These are phyloP conservation scores for Tanacetum coccineum DNA, from an alignment of 129 eudicot species.

Conservation along the genomic window DNA sequence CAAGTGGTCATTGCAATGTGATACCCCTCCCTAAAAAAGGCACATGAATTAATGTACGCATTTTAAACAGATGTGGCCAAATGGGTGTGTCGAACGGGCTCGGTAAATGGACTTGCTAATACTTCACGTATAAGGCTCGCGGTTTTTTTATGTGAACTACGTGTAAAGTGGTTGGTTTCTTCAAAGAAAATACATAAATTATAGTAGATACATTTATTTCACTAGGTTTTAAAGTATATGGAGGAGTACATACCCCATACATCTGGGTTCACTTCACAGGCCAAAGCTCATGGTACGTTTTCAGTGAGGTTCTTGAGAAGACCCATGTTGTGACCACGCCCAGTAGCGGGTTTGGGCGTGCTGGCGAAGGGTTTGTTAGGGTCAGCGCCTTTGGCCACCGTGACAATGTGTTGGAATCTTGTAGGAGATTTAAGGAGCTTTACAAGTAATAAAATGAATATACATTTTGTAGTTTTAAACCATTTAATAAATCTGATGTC, in stretches of 20 bases:
- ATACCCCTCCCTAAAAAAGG: no score
- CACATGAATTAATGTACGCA: no score
- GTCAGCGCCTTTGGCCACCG: conserved; percentile 92
- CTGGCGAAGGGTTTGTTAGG: conserved; percentile 92
- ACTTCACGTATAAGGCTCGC: no score
- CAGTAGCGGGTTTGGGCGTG: conserved; percentile 97
- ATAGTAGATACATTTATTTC: conserved; percentile 88
- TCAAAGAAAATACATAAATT: conserved; percentile 77
- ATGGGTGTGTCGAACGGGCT: no score
- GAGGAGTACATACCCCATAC: conserved; percentile 87
- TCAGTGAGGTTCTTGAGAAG: conserved; percentile 87
- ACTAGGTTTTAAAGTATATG: conserved; percentile 85
- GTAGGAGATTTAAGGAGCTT: conserved; percentile 84
- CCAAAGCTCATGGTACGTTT: conserved; percentile 92
- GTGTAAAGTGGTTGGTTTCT: conserved; percentile 88
- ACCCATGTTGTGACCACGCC: conserved; percentile 95
- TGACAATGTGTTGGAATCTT: conserved; percentile 79
- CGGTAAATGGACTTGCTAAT: no score
- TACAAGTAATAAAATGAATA: no score
- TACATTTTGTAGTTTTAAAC: no score
- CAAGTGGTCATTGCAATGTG: no score
- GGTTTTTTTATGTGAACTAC: no score
- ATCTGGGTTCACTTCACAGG: conserved; percentile 98
- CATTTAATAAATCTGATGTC: no score
- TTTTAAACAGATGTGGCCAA: no score